phyloP scores from a whole-genome alignment of 768 basidiomycete genomes.

The Cubamyces sp. region DNA sequence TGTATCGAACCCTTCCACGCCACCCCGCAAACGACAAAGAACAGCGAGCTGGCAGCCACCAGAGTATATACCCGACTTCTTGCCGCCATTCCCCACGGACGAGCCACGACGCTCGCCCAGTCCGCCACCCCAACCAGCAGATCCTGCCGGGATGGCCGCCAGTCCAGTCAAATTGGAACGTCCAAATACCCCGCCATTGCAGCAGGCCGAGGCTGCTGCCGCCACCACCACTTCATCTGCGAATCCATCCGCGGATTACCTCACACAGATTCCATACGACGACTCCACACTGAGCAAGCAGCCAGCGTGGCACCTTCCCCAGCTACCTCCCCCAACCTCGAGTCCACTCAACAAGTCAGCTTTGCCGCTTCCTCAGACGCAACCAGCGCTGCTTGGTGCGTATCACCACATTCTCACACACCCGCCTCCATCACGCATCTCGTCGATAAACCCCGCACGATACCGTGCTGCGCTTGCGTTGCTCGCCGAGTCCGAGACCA shows the following conservation, averaged over 20 bases:
- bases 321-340: constrained; percentile 23
- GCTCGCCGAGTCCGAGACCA: constrained; percentile 56
- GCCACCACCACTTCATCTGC: constrained; percentile 36
- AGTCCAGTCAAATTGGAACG: constrained; percentile 41
- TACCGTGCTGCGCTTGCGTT: constrained; percentile 80
- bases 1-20: constrained; percentile 59
- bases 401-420: constrained; percentile 82
- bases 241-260: constrained; percentile 62
- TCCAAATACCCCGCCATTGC: constrained; percentile 47
- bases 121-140: constrained; percentile 30
- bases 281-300: constrained; percentile 69
- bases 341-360: constrained; percentile 17
- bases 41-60: constrained; percentile 63
- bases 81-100: constrained; percentile 67
- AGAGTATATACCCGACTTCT: constrained; percentile 63
- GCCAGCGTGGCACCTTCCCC: constrained; percentile 72
- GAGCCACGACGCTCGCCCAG: constrained; percentile 41
- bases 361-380: constrained; percentile 55
- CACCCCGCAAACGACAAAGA: constrained; percentile 60
- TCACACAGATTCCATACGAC: constrained; percentile 72
- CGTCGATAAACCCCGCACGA: constrained; percentile 59
- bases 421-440: constrained; percentile 54
- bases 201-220: constrained; percentile 28
- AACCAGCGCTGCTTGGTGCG: constrained; percentile 66
- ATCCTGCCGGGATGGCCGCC: constrained; percentile 37